Evolutionary conservation across 2,329 filamentous ascomycete genomes (phyloP).

Genomic region (Pyricularia sp.): DNA sequence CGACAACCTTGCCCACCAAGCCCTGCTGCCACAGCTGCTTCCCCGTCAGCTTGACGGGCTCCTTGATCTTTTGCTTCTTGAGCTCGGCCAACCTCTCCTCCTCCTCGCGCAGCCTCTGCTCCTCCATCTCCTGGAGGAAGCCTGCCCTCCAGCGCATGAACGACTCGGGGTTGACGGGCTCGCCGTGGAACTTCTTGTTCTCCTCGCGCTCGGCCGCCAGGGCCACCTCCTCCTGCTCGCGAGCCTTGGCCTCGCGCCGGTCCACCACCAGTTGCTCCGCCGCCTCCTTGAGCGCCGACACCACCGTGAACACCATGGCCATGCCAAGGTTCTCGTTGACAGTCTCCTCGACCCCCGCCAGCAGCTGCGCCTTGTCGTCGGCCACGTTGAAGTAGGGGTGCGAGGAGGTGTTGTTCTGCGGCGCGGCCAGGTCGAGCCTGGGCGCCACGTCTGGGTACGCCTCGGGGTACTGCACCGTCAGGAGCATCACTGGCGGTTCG

Average conservation of each 20-base stretch:
- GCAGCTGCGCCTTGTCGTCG: slow-evolving; percentile 67
- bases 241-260: slow-evolving; percentile 55
- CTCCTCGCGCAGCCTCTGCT: slow-evolving; percentile 55
- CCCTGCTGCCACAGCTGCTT: slow-evolving; percentile 72
- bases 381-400: slow-evolving; percentile 70
- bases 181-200: slow-evolving; percentile 93
- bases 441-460: slow-evolving; percentile 85
- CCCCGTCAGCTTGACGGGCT: slow-evolving; percentile 64
- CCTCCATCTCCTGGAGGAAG: slow-evolving; percentile 75
- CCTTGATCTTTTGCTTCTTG: slow-evolving; percentile 69
- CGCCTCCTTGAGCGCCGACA: slow-evolving; percentile 77
- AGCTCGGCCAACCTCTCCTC: slow-evolving; percentile 76
- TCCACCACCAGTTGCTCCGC: slow-evolving; percentile 79
- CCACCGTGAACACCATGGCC: slow-evolving; percentile 93
- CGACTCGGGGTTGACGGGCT: slow-evolving; percentile 74
- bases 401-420: slow-evolving; percentile 52
- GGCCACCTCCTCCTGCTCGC: slow-evolving; percentile 44
- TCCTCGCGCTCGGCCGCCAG: slow-evolving; percentile 72
- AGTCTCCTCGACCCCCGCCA: slow-evolving; percentile 61
- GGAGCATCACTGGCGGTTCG: slow-evolving; percentile 62
- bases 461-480: slow-evolving; percentile 83
- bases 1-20: slow-evolving; percentile 56
- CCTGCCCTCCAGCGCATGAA: slow-evolving; percentile 75
- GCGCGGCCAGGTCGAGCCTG: slow-evolving; percentile 66
- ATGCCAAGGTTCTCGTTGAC: slow-evolving; percentile 93